A percentile compares a stretch with the other conserved stretches of the same genome.
These are phyloP conservation scores for Populus simonii DNA, from an alignment of 345 rosid species.

Conservation along the genomic window DNA sequence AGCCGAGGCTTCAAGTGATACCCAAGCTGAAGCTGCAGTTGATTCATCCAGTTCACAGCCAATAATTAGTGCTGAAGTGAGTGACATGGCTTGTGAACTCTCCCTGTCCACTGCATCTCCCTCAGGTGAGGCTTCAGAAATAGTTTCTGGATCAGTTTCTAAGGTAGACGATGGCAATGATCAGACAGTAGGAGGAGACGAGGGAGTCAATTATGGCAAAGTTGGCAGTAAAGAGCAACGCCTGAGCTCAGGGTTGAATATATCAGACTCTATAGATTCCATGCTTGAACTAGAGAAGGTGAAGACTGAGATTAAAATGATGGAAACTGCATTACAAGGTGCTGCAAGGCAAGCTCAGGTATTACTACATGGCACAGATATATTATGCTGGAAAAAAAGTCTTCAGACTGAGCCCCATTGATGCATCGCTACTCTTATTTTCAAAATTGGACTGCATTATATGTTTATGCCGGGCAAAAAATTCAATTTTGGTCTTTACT, in stretches of 20 bases:
- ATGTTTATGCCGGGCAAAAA: background rate
- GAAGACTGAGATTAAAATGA: conserved; percentile 85
- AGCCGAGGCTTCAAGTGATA: conserved; percentile 14
- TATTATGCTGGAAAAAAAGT: background rate
- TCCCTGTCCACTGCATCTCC: conserved; percentile 34
- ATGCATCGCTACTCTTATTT: background rate
- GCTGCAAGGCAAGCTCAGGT: conserved; percentile 99
- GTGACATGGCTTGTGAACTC: conserved; percentile 33
- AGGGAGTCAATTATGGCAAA: conserved; percentile 37
- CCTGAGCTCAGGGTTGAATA: conserved; percentile 44
- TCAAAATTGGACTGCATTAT: background rate
- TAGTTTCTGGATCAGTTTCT: conserved; percentile 39
- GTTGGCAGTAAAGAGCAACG: conserved; percentile 35
- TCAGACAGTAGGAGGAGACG: conserved; percentile 33
- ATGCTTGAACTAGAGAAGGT: conserved; percentile 65
- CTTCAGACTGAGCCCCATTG: background rate
- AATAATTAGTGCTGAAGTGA: conserved; percentile 25
- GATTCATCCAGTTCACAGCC: conserved; percentile 37
- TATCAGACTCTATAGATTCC: conserved; percentile 40
- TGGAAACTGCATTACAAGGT: conserved; percentile 94
- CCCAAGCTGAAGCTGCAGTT: conserved; percentile 8
- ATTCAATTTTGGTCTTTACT: background rate
- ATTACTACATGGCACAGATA: conserved; percentile 16
- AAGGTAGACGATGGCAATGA: conserved; percentile 19
- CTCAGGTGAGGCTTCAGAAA: conserved; percentile 45